These are phyloP conservation scores for Trichosanthes truncata DNA, from an alignment of 306 rosid species.

Conservation along the genomic window DNA sequence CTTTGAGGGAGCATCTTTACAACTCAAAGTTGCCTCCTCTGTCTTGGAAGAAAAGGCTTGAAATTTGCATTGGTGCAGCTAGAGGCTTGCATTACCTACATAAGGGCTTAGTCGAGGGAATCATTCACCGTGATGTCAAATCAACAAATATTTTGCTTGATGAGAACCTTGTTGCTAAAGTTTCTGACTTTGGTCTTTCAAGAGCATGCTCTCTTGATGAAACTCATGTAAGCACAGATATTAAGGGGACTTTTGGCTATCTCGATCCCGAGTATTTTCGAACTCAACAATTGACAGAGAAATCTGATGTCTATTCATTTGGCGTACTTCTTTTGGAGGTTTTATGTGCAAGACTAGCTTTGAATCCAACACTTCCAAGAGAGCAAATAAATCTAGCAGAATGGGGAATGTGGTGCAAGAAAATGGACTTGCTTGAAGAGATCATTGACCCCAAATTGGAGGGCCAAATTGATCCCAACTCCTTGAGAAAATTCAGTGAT, in stretches of 20 bases:
- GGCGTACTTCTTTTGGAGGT: conserved; percentile 43
- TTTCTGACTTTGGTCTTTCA: conserved; percentile 49
- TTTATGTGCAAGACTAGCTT: conserved; percentile 36
- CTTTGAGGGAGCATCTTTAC: conserved; percentile 40
- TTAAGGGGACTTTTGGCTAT: conserved; percentile 47
- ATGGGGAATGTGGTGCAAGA: conserved; percentile 39
- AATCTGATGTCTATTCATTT: conserved; percentile 29
- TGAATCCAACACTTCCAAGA: conserved; percentile 26
- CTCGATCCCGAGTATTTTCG: conserved; percentile 45
- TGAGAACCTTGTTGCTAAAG: conserved; percentile 38
- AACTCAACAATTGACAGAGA: conserved; percentile 24
- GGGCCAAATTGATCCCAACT: conserved; percentile 28
- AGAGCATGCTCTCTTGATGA: conserved; percentile 28
- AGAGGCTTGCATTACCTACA: conserved; percentile 46
- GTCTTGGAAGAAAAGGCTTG: conserved; percentile 48
- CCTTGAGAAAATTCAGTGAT: conserved; percentile 39
- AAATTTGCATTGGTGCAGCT: conserved; percentile 30
- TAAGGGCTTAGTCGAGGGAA: conserved; percentile 39
- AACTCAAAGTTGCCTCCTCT: conserved; percentile 21
- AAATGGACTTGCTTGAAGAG: conserved; percentile 30
- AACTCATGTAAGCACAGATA: conserved; percentile 37
- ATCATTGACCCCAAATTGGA: conserved; percentile 33
- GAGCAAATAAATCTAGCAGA: conserved; percentile 43
- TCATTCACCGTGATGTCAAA: conserved; percentile 39
- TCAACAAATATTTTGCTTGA: not conserved